Evolutionary conservation across 163 green algal genomes (phyloP).

Genomic region (Volvox carteri): DNA sequence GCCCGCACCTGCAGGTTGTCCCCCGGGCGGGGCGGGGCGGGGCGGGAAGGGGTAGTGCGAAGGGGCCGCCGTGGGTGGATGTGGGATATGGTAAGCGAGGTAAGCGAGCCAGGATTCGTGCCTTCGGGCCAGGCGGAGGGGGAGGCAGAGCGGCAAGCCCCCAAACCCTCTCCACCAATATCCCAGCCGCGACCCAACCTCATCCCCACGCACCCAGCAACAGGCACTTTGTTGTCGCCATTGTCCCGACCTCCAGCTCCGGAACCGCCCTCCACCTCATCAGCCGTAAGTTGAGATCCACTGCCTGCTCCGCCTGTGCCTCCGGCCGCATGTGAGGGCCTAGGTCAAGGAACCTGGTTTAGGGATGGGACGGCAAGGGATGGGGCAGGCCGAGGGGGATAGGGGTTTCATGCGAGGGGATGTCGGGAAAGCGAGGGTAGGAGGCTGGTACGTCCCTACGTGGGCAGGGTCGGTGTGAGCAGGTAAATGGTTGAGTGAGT

Average conservation of each 20-base stretch:
- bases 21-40: not conserved
- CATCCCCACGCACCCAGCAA: slow-evolving; percentile 85
- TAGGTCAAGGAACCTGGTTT: slow-evolving; percentile 62
- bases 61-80: no score
- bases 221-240: slow-evolving; percentile 85
- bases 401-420: no score
- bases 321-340: slow-evolving; percentile 46
- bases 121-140: no score
- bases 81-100: no score
- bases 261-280: slow-evolving; percentile 96
- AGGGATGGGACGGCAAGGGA: not conserved
- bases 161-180: no score
- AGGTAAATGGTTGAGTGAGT: no score
- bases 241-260: slow-evolving; percentile 76
- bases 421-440: no score
- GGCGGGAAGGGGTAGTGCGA: not conserved
- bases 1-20: slow-evolving; percentile 73
- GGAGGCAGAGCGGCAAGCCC: no score
- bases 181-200: not conserved
- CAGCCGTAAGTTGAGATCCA: slow-evolving; percentile 96
- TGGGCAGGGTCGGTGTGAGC: no score
- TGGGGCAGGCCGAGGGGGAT: no score
- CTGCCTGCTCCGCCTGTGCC: slow-evolving; percentile 73
- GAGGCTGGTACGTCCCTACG: no score
- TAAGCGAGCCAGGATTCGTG: no score